These are phyloP conservation scores for Curvularia verruculosa DNA, from an alignment of 2,329 filamentous ascomycete species.

Conservation along the genomic window DNA sequence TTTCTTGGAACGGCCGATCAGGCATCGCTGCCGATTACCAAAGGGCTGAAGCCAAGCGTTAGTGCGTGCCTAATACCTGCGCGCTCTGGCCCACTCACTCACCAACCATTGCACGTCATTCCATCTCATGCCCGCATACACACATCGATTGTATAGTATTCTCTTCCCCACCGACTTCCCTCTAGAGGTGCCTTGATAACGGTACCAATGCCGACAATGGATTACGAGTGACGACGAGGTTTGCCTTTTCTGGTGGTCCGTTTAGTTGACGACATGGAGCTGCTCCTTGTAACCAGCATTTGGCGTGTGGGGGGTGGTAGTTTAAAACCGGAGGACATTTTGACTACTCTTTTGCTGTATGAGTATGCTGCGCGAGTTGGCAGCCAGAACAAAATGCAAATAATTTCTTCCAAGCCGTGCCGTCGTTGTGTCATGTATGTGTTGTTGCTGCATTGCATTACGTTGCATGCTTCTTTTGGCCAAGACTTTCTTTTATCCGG, in stretches of 20 bases:
- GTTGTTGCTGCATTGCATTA: slow-evolving; percentile 17
- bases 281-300: slow-evolving; percentile 7
- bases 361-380: slow-evolving; percentile 21
- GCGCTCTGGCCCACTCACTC: slow-evolving; percentile 6
- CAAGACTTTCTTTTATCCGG: slow-evolving; percentile 5
- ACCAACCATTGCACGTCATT: slow-evolving; percentile 14
- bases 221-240: slow-evolving; percentile 34
- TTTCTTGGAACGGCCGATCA: slow-evolving; percentile 9
- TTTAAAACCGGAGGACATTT: slow-evolving; percentile 9
- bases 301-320: slow-evolving; percentile 13
- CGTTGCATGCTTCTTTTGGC: slow-evolving; percentile 1
- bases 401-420: slow-evolving; percentile 15
- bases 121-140: slow-evolving; percentile 8
- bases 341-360: slow-evolving; percentile 23
- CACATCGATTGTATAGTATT: slow-evolving; percentile 33
- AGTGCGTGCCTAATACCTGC: slow-evolving; percentile 16
- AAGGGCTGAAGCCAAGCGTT: slow-evolving; percentile 9
- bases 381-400: slow-evolving; percentile 18
- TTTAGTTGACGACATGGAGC: slow-evolving; percentile 8
- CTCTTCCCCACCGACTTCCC: slow-evolving; percentile 13
- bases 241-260: slow-evolving; percentile 25
- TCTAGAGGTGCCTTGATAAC: slow-evolving; percentile 14
- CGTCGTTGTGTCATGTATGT: not conserved
- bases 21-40: slow-evolving; percentile 4
- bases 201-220: slow-evolving; percentile 24